A percentile compares a stretch with the other conserved stretches of the same genome.
Conservation (phyloP, 768 basidiomycete genomes). For the Panaeolus papilionaceus region DNA sequence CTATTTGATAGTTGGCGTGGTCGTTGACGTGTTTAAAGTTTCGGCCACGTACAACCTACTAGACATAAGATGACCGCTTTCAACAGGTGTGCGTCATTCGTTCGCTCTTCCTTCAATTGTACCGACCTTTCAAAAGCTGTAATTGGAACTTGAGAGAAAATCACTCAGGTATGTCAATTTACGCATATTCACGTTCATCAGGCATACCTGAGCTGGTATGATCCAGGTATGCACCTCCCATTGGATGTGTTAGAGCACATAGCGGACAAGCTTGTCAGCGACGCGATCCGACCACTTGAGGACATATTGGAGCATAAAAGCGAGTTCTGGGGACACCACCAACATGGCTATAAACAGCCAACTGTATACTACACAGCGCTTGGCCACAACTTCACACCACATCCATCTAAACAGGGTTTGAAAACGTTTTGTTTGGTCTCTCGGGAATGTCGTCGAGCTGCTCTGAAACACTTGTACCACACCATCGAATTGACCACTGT, state of each 20-base stretch:
- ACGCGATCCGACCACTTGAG: neutral
- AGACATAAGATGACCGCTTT: neutral
- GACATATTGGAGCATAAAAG: neutral
- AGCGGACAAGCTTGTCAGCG: neutral
- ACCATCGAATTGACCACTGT: neutral
- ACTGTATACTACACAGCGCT: too few species aligned
- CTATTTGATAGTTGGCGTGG: neutral
- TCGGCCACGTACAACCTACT: neutral
- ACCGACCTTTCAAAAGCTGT: too few species aligned
- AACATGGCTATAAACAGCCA: too few species aligned
- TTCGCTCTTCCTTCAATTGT: too few species aligned
- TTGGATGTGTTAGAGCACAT: neutral
- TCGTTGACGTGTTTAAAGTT: neutral
- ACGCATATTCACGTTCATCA: too few species aligned
- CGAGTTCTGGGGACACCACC: neutral
- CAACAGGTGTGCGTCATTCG: neutral
- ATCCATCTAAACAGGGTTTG: neutral
- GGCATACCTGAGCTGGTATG: too few species aligned
- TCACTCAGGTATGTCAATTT: too few species aligned
- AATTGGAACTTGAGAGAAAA: too few species aligned
- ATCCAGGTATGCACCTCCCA: neutral
- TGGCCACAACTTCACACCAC: neutral
- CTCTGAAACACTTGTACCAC: neutral
- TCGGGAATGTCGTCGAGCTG: neutral
- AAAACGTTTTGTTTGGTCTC: neutral